Evolutionary conservation across 495 filamentous ascomycete species (phyloP).

Genomic region (Aspergillus hancockii): DNA sequence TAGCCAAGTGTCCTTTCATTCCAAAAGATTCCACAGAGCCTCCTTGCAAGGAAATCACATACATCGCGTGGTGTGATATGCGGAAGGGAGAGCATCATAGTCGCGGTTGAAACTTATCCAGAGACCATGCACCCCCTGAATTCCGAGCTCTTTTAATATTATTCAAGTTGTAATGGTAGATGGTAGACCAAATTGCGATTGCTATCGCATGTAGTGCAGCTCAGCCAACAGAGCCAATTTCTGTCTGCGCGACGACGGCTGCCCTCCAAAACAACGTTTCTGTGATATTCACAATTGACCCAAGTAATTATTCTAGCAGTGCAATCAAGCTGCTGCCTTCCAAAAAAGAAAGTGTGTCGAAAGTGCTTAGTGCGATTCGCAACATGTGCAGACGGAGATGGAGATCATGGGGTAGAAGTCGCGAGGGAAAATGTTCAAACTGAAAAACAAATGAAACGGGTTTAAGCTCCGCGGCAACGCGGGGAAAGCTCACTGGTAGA

Average conservation of each 20-base stretch:
- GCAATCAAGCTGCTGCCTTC: neutral
- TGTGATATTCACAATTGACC: neutral
- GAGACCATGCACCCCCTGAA: neutral
- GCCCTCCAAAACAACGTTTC: neutral
- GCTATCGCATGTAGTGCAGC: neutral
- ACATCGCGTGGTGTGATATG: slow-evolving; percentile 72
- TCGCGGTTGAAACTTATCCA: neutral
- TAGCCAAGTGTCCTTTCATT: neutral
- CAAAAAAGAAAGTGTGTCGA: neutral
- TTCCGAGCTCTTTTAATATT: neutral
- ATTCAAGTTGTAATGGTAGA: neutral
- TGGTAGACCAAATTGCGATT: neutral
- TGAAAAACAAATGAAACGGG: neutral
- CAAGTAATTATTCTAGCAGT: neutral
- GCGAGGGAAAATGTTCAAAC: neutral
- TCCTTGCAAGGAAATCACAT: slow-evolving; percentile 30
- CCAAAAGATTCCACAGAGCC: neutral
- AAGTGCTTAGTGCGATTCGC: neutral
- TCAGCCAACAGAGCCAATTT: neutral
- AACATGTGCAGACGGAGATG: neutral
- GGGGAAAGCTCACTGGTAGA: neutral
- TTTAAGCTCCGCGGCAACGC: neutral
- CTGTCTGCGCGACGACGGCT: neutral
- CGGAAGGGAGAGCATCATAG: slow-evolving; percentile 70
- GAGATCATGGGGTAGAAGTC: neutral